Evolutionary conservation across 106 monocot genomes (phyloP).

Genomic region (Hemerocallis citrina): DNA sequence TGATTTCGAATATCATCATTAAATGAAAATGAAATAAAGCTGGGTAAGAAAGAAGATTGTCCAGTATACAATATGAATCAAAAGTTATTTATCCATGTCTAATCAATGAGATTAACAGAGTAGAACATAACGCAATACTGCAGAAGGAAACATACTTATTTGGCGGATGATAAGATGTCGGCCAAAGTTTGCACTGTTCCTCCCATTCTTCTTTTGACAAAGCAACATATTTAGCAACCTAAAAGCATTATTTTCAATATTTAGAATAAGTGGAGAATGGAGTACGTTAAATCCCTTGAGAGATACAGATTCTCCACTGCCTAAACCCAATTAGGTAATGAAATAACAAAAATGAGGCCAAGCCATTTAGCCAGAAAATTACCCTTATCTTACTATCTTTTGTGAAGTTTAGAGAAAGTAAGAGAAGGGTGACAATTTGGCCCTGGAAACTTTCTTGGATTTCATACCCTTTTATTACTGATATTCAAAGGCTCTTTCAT

Average conservation of each 20-base stretch:
- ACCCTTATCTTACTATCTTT: too few species aligned
- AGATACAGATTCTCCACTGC: too few species aligned
- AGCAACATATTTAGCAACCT: constrained; percentile 79
- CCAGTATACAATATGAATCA: not conserved
- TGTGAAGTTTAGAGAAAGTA: too few species aligned
- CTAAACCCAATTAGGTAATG: too few species aligned
- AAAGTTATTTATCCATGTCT: not conserved
- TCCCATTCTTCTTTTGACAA: constrained; percentile 91
- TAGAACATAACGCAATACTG: not conserved
- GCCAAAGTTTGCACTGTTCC: constrained; percentile 88
- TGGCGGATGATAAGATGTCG: constrained; percentile 88
- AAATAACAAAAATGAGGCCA: too few species aligned
- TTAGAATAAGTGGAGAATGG: too few species aligned
- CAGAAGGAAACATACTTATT: constrained; percentile 26
- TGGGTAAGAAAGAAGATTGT: not conserved
- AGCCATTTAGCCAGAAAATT: too few species aligned
- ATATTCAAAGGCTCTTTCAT: too few species aligned
- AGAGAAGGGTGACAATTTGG: too few species aligned
- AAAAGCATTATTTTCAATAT: not conserved
- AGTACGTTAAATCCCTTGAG: too few species aligned
- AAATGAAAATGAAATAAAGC: not conserved
- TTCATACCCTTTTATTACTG: too few species aligned
- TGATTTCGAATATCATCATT: not conserved
- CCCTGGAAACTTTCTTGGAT: too few species aligned
- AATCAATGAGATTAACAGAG: not conserved